Percentiles rank a stretch among this genome's conserved stretches.
These are phyloP conservation scores for Paramecium bursaria DNA, from an alignment of 73 alveolate genomes.

Conservation along the genomic window DNA sequence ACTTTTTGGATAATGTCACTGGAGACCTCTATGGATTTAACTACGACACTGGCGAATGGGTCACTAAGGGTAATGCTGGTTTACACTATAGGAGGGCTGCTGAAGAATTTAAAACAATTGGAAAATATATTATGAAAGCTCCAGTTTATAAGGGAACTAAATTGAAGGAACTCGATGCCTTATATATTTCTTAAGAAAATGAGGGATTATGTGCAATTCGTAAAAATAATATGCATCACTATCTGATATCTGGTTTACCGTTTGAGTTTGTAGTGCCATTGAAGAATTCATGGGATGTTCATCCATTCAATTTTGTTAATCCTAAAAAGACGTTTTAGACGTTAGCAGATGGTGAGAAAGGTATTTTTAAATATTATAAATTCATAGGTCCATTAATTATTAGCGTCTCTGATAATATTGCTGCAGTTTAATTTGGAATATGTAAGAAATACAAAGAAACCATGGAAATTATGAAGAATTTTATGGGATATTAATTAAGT, in stretches of 20 bases:
- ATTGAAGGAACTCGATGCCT: slow-evolving; percentile 34
- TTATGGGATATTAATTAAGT: slow-evolving; percentile 54
- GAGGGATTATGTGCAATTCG: slow-evolving; percentile 47
- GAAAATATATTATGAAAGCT: slow-evolving; percentile 62
- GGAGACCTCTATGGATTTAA: slow-evolving; percentile 92
- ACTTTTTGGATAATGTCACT: slow-evolving; percentile 89
- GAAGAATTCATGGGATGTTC: slow-evolving; percentile 93
- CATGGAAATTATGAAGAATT: slow-evolving; percentile 76
- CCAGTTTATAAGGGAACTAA: slow-evolving; percentile 24
- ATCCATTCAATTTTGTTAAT: slow-evolving; percentile 85
- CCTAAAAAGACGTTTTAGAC: slow-evolving; percentile 74
- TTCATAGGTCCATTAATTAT: neutral
- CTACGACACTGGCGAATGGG: slow-evolving; percentile 84
- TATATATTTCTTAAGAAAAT: slow-evolving; percentile 32
- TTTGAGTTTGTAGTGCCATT: slow-evolving; percentile 84
- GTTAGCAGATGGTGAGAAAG: slow-evolving; percentile 88
- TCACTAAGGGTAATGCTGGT: slow-evolving; percentile 92
- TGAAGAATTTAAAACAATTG: slow-evolving; percentile 65
- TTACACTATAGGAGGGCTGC: slow-evolving; percentile 81
- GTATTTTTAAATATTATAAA: slow-evolving; percentile 64
- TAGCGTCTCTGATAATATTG: slow-evolving; percentile 82
- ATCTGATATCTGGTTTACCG: slow-evolving; percentile 67
- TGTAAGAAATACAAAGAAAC: slow-evolving; percentile 83
- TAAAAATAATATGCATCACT: slow-evolving; percentile 65
- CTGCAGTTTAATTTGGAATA: slow-evolving; percentile 87